Evolutionary conservation across 768 basidiomycete genomes (phyloP).

Genomic region (Lentinus brumalis): DNA sequence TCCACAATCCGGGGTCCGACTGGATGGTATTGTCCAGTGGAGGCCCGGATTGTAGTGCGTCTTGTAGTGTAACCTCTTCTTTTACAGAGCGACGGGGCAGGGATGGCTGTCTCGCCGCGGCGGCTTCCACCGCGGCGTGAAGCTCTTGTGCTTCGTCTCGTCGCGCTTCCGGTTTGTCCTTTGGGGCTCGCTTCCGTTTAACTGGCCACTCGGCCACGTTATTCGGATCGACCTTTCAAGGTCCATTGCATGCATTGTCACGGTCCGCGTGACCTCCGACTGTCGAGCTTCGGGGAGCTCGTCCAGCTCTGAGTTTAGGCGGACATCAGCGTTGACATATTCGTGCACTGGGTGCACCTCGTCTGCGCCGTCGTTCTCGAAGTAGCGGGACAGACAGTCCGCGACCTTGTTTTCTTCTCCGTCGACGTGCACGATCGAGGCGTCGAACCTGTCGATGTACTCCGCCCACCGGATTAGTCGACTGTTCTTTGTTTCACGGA

Average conservation of each 20-base stretch:
- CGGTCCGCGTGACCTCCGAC: not conserved
- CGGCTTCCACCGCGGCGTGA: no score
- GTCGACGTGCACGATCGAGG: conserved; percentile 28
- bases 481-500: conserved; percentile 16
- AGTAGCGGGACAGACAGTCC: conserved; percentile 34
- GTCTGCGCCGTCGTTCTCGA: conserved; percentile 1
- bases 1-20: no score
- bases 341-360: conserved; percentile 17
- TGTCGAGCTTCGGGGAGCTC: not conserved
- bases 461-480: conserved; percentile 35
- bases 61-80: no score
- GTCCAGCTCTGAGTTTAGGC: not conserved
- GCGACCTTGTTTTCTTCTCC: conserved; percentile 33
- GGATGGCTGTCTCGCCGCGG: no score
- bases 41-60: no score
- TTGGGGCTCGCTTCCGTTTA: no score
- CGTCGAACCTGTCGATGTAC: conserved; percentile 32
- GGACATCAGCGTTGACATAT: conserved; percentile 7
- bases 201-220: no score
- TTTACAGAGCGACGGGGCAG: no score
- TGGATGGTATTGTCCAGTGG: no score
- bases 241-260: not conserved
- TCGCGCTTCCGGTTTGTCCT: no score
- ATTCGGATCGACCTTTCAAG: no score
- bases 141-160: no score